Conservation (phyloP, 768 basidiomycete species). For the Gloeopeniophorella convolvens region DNA sequence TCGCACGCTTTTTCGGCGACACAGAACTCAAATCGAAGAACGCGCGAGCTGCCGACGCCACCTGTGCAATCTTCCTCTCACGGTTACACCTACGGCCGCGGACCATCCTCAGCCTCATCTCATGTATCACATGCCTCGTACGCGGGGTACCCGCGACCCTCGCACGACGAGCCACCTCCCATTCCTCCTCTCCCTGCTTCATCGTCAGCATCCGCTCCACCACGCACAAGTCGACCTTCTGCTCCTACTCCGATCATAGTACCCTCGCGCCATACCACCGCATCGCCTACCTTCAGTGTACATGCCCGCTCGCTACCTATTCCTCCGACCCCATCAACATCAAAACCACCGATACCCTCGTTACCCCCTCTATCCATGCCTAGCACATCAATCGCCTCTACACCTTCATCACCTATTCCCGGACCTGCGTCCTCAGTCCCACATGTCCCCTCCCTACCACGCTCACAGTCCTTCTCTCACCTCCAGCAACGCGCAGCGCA, state of each 20-base stretch:
- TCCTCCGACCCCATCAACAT: not conserved
- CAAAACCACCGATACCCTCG: not conserved
- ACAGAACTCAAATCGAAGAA: not conserved
- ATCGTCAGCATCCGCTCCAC: not conserved
- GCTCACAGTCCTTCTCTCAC: slow-evolving; percentile 1
- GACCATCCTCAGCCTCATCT: not conserved
- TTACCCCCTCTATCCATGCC: not conserved
- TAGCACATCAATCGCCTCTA: not conserved
- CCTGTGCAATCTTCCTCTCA: slow-evolving; percentile 1
- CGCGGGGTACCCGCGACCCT: not conserved
- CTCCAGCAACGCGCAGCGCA: not conserved
- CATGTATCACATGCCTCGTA: not conserved
- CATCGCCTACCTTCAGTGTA: slow-evolving; percentile 4
- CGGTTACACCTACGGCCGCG: not conserved
- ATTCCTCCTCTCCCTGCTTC: not conserved
- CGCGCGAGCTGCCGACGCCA: slow-evolving; percentile 3
- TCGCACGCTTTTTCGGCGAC: not conserved
- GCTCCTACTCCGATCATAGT: not conserved
- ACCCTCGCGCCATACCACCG: not conserved
- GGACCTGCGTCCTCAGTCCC: not conserved
- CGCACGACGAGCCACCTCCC: not conserved
- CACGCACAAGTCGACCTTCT: not conserved
- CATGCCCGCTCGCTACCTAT: slow-evolving; percentile 9
- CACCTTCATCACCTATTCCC: not conserved
- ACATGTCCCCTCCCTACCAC: not conserved